Base-by-base conservation (phyloP, 371 early-diverging fungal genomes). In the Mucor indicus region DNA sequence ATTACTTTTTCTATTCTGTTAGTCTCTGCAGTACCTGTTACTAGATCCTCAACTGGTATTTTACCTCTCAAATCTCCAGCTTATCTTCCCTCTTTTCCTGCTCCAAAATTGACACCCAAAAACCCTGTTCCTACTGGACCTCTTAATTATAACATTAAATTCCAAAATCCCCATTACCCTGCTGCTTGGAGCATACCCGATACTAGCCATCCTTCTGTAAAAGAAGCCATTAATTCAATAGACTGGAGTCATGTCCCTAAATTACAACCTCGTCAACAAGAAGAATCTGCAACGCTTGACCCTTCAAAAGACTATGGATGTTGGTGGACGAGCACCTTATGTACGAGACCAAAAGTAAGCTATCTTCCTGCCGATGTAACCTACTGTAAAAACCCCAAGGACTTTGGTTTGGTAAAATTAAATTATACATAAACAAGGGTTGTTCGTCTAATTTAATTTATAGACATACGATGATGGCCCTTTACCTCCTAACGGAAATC, bases 391-490 rank as follows among this genome's bases (percentile, higher is more conserved):
- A 47, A 53, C 9, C 16, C 24, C 1, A 43, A 46, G 6, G 57
- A 62, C 17, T 62, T 53, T 37, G 62, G 62, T 16, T 33, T 62
- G 51, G 59, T 59, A 49, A 40, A 46, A 29, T 12, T 5, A 37
- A 1, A 1, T 5, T 0, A 3, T 22, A 24, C 30, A 44, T 16
- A 31, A 4, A 29, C 30, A 12, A 6, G 30, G 12, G 30, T 29
- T 27, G 11, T 27, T 27, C 27, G 7, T 2, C 17, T 22, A 17
- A 2, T 21, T 19, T 46, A 29, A 27, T 47, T 11, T 30, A 10
- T 38, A 59, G 51, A 62, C 57, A 3, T 62, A 57, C 11, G 62
- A 62, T 39, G 62, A 62, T 53, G 62, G 62, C 1, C 62, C 62
- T 17, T 57, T 62, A 31, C 44, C 33, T 16, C 55, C 57, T 10